A percentile compares a stretch with the other conserved stretches of the same genome.
These are phyloP conservation scores for Crataegus laevigata DNA, from an alignment of 306 rosid species.

Conservation along the genomic window DNA sequence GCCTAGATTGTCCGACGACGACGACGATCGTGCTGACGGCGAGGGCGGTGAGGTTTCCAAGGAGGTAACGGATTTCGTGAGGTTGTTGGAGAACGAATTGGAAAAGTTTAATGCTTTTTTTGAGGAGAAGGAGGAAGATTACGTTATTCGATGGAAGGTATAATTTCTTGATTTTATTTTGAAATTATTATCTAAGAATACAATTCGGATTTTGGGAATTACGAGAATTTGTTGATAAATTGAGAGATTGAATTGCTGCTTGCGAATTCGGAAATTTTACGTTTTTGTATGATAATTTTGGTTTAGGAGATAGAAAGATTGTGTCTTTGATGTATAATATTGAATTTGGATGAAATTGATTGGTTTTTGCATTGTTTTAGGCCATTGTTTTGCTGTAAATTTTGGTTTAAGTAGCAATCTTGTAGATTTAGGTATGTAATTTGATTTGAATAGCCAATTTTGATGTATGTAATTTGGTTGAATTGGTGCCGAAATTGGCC, in stretches of 20 bases:
- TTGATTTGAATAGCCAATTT: background rate
- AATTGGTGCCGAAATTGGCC: too few species aligned
- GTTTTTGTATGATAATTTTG: background rate
- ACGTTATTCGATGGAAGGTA: slow-evolving; percentile 66
- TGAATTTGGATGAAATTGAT: background rate
- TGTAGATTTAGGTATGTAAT: background rate
- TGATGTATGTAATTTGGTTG: too few species aligned
- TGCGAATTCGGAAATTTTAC: background rate
- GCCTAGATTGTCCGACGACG: slow-evolving; percentile 20
- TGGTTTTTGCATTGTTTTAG: background rate
- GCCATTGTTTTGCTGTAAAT: background rate
- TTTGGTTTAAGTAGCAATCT: background rate
- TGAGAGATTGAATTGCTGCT: background rate
- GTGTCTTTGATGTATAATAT: background rate
- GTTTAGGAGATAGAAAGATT: background rate
- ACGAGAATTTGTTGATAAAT: background rate
- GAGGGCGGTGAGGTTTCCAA: slow-evolving; percentile 19
- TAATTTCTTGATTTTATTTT: background rate
- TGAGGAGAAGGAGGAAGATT: slow-evolving; percentile 62
- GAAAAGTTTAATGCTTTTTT: slow-evolving; percentile 69
- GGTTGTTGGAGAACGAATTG: slow-evolving; percentile 53
- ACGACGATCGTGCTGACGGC: background rate
- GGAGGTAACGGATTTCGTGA: slow-evolving; percentile 51
- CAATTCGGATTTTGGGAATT: background rate
- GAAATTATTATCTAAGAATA: background rate